Conservation (phyloP, 768 basidiomycete species). For the Gloeostereum incarnatum region DNA sequence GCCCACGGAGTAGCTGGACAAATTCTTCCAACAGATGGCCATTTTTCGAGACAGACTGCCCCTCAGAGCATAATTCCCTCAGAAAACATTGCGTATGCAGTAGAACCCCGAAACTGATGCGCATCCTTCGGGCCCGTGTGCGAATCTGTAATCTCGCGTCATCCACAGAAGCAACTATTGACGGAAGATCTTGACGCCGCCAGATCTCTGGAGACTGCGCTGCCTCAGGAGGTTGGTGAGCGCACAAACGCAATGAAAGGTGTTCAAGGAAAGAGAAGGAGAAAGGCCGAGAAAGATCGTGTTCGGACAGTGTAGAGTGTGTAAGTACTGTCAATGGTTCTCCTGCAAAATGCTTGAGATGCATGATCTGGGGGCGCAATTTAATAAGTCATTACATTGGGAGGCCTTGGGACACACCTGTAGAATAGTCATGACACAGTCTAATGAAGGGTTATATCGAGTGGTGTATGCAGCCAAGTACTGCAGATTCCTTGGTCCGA, state of each 20-base stretch:
- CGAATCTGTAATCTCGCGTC: constrained; percentile 26
- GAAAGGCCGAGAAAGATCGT: constrained; percentile 8
- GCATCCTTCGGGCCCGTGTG: constrained; percentile 21
- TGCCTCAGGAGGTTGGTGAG: constrained; percentile 3
- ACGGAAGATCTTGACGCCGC: constrained; percentile 16
- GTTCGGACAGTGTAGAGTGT: constrained; percentile 16
- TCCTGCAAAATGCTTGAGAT: constrained; percentile 60
- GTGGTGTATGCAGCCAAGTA: constrained; percentile 49
- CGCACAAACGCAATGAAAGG: constrained; percentile 19
- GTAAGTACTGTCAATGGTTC: constrained; percentile 45
- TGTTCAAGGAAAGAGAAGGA: constrained; percentile 25
- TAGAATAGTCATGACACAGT: constrained; percentile 45
- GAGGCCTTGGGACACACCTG: constrained; percentile 34
- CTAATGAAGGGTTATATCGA: constrained; percentile 48
- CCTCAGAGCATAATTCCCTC: too few relatives aligned
- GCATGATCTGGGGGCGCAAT: constrained; percentile 33
- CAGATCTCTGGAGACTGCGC: constrained; percentile 13
- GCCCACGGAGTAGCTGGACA: too few relatives aligned
- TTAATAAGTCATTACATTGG: background rate
- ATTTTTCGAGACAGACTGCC: too few relatives aligned
- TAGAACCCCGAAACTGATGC: constrained; percentile 40
- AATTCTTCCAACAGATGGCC: too few relatives aligned
- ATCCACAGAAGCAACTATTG: constrained; percentile 24
- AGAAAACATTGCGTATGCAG: constrained; percentile 30
- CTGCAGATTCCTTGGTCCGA: constrained; percentile 49